Evolutionary conservation across 2,329 filamentous ascomycete genomes (phyloP).

Genomic region (Pezicula radicicola): DNA sequence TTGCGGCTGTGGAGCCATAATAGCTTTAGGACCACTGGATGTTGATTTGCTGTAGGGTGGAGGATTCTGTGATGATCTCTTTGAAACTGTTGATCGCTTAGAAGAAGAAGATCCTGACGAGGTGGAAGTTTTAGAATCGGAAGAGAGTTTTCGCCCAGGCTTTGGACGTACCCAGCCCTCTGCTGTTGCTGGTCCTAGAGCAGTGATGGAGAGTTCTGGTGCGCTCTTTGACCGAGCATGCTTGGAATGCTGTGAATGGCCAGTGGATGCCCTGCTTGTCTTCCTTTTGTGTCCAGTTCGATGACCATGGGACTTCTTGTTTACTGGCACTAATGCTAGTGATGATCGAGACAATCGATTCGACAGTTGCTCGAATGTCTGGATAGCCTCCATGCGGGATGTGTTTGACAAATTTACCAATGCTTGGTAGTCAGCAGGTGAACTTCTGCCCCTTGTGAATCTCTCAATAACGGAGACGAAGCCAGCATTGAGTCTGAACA

Average conservation of each 20-base stretch:
- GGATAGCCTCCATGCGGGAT: conserved; percentile 45
- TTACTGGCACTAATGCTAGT: conserved; percentile 5
- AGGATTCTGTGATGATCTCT: background rate
- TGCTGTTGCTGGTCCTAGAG: conserved; percentile 18
- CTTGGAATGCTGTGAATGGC: background rate
- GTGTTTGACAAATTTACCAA: conserved; percentile 44
- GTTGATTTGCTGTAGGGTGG: background rate
- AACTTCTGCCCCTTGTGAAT: conserved; percentile 29
- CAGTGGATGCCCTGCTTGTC: background rate
- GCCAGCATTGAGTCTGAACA: conserved; percentile 40
- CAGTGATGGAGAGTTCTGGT: conserved; percentile 14
- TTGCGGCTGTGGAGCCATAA: background rate
- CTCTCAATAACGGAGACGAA: conserved; percentile 37
- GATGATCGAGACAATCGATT: conserved; percentile 26
- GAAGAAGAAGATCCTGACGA: background rate
- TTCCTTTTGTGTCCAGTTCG: conserved; percentile 7
- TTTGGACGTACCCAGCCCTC: conserved; percentile 22
- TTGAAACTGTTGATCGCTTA: background rate
- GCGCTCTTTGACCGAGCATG: conserved; percentile 16
- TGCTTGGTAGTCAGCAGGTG: conserved; percentile 41
- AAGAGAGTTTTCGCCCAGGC: conserved; percentile 11
- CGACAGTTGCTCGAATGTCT: conserved; percentile 46
- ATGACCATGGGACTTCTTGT: background rate
- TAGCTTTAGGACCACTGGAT: background rate
- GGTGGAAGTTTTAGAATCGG: background rate